Evolutionary conservation across 768 basidiomycete genomes (phyloP).

Genomic region (Lactarius vividus): DNA sequence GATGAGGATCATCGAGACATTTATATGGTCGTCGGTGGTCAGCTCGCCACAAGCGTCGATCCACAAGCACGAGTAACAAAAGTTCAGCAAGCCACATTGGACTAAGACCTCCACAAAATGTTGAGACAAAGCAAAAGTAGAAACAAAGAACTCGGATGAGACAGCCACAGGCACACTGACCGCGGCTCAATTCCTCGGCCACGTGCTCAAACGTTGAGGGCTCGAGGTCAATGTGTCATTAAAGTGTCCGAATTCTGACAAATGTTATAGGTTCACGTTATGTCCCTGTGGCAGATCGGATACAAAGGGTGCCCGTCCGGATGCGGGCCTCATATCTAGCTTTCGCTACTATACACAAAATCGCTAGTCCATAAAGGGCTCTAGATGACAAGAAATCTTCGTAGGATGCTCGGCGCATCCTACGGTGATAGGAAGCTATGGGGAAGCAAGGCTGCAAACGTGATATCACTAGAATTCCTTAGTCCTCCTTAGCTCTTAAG

Average conservation of each 20-base stretch:
- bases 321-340: background rate
- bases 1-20: background rate
- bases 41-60: constrained; percentile 6
- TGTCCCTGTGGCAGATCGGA: background rate
- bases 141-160: background rate
- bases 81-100: constrained; percentile 6
- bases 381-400: constrained; percentile 14
- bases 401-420: background rate
- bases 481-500: background rate
- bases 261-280: background rate
- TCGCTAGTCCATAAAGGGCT: background rate
- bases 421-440: background rate
- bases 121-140: background rate
- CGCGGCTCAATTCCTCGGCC: background rate
- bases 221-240: background rate
- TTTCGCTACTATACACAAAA: background rate
- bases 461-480: background rate
- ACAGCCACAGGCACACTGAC: background rate
- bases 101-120: background rate
- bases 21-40: constrained; percentile 5
- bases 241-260: background rate
- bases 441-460: background rate
- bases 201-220: background rate
- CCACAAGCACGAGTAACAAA: constrained; percentile 1
- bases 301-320: background rate